A percentile compares a stretch with the other conserved stretches of the same genome.
Evolutionary conservation across 495 filamentous ascomycete species (phyloP).

Genomic region (Trichoderma parareesei): DNA sequence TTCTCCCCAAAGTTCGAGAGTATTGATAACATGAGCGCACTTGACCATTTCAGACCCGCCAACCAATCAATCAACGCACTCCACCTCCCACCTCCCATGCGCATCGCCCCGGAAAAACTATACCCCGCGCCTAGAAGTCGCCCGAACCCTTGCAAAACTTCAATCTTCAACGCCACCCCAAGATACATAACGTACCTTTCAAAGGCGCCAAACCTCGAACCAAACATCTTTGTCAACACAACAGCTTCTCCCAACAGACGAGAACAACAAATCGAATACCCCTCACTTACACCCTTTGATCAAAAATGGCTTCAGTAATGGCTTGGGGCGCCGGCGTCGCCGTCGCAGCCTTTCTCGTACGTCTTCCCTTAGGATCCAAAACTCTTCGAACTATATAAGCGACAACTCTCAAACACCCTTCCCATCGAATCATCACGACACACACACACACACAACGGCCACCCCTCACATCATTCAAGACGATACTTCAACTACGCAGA

Average conservation of each 20-base stretch:
- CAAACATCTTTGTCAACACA: no score
- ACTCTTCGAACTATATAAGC: not conserved
- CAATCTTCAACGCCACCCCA: not conserved
- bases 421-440: not conserved
- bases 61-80: not conserved
- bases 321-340: constrained; percentile 70
- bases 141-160: not conserved
- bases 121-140: not conserved
- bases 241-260: no score
- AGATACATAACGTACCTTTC: not conserved
- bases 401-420: not conserved
- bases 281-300: constrained; percentile 2
- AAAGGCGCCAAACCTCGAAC: not conserved
- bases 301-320: constrained; percentile 62
- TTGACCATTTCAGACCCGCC: not conserved
- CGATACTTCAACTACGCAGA: not conserved
- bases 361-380: no score
- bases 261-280: not conserved
- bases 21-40: no score
- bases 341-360: constrained; percentile 68
- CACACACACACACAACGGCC: not conserved
- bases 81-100: not conserved
- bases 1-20: not conserved
- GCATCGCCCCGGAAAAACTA: not conserved
- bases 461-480: not conserved